These are phyloP conservation scores for Dactylis glomerata DNA, from an alignment of 176 grass and related monocot genomes.

Conservation along the genomic window DNA sequence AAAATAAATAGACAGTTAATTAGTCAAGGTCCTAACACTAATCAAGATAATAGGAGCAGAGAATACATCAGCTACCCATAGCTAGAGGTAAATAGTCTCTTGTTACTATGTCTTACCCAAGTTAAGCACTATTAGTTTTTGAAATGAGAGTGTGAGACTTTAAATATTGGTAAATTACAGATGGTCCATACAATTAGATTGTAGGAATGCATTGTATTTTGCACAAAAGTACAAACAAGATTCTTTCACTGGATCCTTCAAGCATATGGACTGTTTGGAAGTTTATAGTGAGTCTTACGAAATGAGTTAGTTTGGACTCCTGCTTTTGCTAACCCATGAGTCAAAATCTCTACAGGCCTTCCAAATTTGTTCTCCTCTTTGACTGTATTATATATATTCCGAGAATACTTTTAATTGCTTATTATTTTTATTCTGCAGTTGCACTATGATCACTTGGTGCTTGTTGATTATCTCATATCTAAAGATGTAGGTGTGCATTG, in stretches of 20 bases:
- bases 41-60: background rate
- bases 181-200: background rate
- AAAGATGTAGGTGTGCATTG: constrained; percentile 77
- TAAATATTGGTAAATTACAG: background rate
- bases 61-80: background rate
- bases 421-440: constrained; percentile 59
- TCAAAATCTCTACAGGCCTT: background rate
- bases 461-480: constrained; percentile 95
- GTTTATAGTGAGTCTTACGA: background rate
- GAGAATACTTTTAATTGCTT: constrained; percentile 19
- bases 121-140: background rate
- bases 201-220: background rate
- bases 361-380: constrained; percentile 9
- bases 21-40: background rate
- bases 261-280: background rate
- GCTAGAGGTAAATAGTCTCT: background rate
- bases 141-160: background rate
- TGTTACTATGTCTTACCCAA: background rate
- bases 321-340: constrained; percentile 4
- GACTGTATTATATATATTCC: constrained; percentile 12
- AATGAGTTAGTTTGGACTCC: constrained; percentile 2
- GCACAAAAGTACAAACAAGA: background rate
- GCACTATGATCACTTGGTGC: constrained; percentile 90
- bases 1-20: constrained; percentile 5
- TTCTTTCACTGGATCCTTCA: background rate